Percentiles rank a stretch among this genome's conserved stretches.
Evolutionary conservation across 192 early-diverging fungal species (phyloP).

Genomic region (Thamnidium elegans): DNA sequence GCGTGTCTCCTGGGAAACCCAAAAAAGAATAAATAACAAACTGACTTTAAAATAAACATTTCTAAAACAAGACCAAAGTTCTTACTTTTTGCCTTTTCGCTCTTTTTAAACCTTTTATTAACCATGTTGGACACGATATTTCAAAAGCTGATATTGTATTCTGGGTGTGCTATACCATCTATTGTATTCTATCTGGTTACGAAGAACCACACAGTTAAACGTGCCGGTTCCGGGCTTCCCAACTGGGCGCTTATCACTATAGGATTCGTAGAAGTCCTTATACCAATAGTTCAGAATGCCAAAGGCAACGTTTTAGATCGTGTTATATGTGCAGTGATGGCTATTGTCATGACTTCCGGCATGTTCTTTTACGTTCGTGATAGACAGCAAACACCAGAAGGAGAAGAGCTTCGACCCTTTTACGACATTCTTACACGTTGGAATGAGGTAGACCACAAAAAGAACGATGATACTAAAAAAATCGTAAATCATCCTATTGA

Average conservation of each 20-base stretch:
- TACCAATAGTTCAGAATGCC: neutral
- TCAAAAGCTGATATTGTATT: neutral
- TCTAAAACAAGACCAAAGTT: no score
- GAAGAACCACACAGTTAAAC: neutral
- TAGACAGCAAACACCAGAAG: slow-evolving; percentile 7
- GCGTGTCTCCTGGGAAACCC: no score
- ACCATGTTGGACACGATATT: slow-evolving; percentile 8
- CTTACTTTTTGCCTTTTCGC: no score
- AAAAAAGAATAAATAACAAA: no score
- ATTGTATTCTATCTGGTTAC: slow-evolving; percentile 9
- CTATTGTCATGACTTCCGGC: slow-evolving; percentile 11
- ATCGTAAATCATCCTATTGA: neutral
- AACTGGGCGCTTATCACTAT: neutral
- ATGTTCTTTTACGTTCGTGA: slow-evolving; percentile 7
- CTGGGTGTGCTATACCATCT: slow-evolving; percentile 1
- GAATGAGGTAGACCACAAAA: slow-evolving; percentile 4
- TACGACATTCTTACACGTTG: slow-evolving; percentile 13
- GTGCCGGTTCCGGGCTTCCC: neutral
- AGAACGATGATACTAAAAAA: neutral
- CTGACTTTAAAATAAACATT: no score
- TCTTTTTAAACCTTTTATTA: no score
- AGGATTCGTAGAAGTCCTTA: neutral
- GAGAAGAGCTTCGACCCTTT: slow-evolving; percentile 1
- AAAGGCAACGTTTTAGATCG: slow-evolving; percentile 1
- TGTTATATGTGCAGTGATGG: slow-evolving; percentile 9